phyloP scores from a whole-genome alignment of 768 basidiomycete species.

The Clathrus columnatus region DNA sequence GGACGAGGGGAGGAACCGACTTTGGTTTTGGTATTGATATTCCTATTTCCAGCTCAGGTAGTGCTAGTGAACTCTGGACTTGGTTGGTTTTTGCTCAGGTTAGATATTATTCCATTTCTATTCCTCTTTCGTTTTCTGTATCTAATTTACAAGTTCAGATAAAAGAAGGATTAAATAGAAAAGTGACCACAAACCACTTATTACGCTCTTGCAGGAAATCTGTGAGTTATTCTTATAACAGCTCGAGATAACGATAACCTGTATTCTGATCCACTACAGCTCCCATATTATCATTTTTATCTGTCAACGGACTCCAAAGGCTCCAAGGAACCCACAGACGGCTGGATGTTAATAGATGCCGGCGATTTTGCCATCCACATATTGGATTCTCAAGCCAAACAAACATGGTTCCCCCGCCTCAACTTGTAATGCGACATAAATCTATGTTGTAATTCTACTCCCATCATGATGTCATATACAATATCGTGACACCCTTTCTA shows the following conservation, averaged over 20 bases:
- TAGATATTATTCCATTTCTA: conserved; percentile 4
- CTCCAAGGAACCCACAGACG: conserved; percentile 51
- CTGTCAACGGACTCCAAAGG: conserved; percentile 55
- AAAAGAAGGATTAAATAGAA: conserved; percentile 75
- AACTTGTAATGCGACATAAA: neutral
- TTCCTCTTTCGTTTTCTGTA: neutral
- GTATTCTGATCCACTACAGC: conserved; percentile 35
- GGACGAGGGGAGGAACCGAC: conserved; percentile 60
- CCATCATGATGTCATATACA: conserved; percentile 5
- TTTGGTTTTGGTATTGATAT: conserved; percentile 52
- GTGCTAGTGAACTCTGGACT: conserved; percentile 67
- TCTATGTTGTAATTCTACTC: neutral
- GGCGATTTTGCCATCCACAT: conserved; percentile 77
- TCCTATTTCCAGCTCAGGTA: conserved; percentile 21
- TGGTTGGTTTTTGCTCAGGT: conserved; percentile 75
- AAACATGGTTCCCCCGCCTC: conserved; percentile 48
- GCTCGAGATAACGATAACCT: neutral
- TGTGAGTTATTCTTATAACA: conserved; percentile 32
- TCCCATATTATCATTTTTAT: conserved; percentile 43
- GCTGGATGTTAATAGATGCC: conserved; percentile 81
- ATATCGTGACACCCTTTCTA: neutral
- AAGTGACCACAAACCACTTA: conserved; percentile 70
- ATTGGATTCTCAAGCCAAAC: conserved; percentile 53
- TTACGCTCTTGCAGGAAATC: conserved; percentile 62
- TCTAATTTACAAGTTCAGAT: conserved; percentile 43